These are phyloP conservation scores for Sordariomycetes sp. DNA, from an alignment of 2,329 filamentous ascomycete genomes.

Conservation along the genomic window DNA sequence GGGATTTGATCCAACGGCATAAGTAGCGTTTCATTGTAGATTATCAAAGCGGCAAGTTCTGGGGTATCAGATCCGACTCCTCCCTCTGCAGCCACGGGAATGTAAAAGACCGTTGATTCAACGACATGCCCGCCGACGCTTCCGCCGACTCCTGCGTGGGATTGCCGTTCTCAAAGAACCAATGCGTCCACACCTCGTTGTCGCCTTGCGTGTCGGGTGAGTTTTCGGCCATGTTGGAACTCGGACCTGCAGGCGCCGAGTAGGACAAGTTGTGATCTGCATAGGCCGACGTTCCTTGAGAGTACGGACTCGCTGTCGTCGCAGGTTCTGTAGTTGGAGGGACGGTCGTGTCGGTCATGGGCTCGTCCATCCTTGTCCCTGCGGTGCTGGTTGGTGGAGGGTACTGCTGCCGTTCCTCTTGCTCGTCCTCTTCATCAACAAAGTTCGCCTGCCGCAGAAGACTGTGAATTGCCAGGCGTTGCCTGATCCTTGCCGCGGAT, in stretches of 20 bases:
- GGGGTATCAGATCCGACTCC: conserved; percentile 2
- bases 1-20: conserved; percentile 3
- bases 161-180: conserved; percentile 2
- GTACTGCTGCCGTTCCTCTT: background rate
- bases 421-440: conserved; percentile 12
- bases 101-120: conserved; percentile 1
- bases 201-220: background rate
- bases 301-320: no score
- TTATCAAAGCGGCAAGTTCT: background rate
- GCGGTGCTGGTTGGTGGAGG: background rate
- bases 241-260: background rate
- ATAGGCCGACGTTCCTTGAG: background rate
- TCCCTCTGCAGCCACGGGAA: conserved; percentile 5
- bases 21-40: no score
- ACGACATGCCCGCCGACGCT: background rate
- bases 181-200: conserved; percentile 1
- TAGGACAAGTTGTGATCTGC: background rate
- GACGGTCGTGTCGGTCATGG: background rate
- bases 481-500: conserved; percentile 9
- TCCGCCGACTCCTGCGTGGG: background rate
- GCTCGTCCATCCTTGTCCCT: background rate
- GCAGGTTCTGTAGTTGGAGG: no score
- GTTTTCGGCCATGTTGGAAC: background rate
- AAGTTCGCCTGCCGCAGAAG: conserved; percentile 15
- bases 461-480: conserved; percentile 16